Base-by-base conservation (phyloP, 345 rosid species). In the Pugionium cornutum region DNA sequence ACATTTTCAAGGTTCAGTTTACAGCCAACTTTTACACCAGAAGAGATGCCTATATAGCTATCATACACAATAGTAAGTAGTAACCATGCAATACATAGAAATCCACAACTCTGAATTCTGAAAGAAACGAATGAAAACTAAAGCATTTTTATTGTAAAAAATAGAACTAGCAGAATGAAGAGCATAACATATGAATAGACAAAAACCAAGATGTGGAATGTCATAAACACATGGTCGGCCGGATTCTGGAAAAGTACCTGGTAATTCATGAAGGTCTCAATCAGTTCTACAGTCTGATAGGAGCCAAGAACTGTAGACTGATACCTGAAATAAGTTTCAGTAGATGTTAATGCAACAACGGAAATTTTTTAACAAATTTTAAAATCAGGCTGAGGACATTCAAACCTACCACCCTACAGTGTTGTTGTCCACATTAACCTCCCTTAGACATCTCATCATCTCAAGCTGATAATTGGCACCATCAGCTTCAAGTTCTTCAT, bases 401-500 rank as follows among this genome's bases (percentile, higher is more conserved):
- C 54, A 67, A 50, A 54, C 78, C 64, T 73, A 90, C 99, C 99
- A 94, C 43, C 99, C 99, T 53, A 94, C 97, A 4, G 99, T 94
- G 76, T 94, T 94, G 73, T 94, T 94, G 76, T 94, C 99, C 37
- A 94, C 99, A 69, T 94, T 94, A 64, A 94, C 99, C 83, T 94
- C 99, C 67, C 97, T 83, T 62, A 94, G 71, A 70, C 99, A 94
- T 74, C 96, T 83, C 99, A 94, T 94, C 99, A 94, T 90, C 53
- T 94, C 99, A 78, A 94, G 99, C 84, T 94, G 99, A 76, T 94
- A 94, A 73, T 91, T 90, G 4, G 99, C 99, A 65, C 99, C 99
- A 68, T 94, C 99, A 5, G 96, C 97, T 77, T 94, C 99, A 77
- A 88, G 81, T 80, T 94, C 99, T 66, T 91, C 99, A 59, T 94